Base-by-base conservation (phyloP, 306 rosid genomes). In the Castanea sativa region DNA sequence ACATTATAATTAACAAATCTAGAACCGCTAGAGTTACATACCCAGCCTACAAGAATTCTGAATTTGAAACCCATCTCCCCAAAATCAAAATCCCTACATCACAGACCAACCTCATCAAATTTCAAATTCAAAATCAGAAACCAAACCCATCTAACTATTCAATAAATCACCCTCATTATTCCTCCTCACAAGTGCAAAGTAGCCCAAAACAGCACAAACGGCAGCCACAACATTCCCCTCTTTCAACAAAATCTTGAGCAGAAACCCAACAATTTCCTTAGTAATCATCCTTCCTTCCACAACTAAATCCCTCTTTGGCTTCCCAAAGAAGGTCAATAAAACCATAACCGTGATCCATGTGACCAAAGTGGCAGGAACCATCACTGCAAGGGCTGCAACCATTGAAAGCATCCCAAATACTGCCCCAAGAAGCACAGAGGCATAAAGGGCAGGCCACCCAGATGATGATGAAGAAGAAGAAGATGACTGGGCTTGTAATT, bases 171-270 rank as follows among this genome's bases (percentile, higher is more conserved):
- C 81, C 51, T 86, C 89, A 12, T 73, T 49, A 59, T 79, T 89
- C 83, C 88, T 90, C 88, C 92, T 84, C 41, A 92, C 73, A 18
- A 95, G 89, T 2, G 78, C 92, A 84, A 87, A 91, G 75, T 92
- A 95, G 3, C 92, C 99, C 82, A 95, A 76, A 88, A 95, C 80
- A 75, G 98, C 99, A 85, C 97, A 95, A 25, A 86, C 60, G 3
- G 97, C 99, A 75, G 97, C 99, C 30, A 92, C 97, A 74, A 92
- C 0, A 76, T 91, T 95, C 73, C 99, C 99, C 73, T 95, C 99
- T 82, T 87, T 92, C 78, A 95, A 74, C 92, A 92, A 83, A 88
- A 89, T 91, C 88, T 70, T 92, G 4, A 91, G 1, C 80, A 95
- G 94, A 65, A 88, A 73, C 63, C 86, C 82, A 33, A 87, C 75